Evolutionary conservation across 164 flowering plant species (phyloP).

Genomic region (Warburgia ugandensis): DNA sequence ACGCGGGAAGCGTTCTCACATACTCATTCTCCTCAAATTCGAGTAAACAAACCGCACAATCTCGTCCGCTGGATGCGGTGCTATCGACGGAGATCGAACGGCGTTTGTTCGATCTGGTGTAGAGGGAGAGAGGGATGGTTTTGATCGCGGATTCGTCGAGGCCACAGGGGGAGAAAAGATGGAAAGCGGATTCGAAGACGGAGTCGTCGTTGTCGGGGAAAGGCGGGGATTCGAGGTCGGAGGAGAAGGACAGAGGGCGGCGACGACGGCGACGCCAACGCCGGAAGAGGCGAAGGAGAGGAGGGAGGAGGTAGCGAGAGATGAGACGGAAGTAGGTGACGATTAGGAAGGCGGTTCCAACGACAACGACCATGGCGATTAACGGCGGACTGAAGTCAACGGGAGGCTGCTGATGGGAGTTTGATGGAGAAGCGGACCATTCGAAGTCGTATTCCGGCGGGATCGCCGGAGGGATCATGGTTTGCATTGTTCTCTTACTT

Average conservation of each 20-base stretch:
- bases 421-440: slow-evolving; percentile 15
- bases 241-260: slow-evolving; percentile 28
- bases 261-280: slow-evolving; percentile 32
- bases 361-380: slow-evolving; percentile 81
- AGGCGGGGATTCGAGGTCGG: slow-evolving; percentile 43
- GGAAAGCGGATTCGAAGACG: slow-evolving; percentile 17
- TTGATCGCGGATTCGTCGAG: slow-evolving; percentile 82
- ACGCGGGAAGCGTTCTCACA: slow-evolving; percentile 80
- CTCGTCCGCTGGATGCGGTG: slow-evolving; percentile 18
- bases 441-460: slow-evolving; percentile 11
- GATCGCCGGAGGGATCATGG: too few species aligned
- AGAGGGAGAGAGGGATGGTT: slow-evolving; percentile 65
- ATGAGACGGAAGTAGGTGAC: slow-evolving; percentile 81
- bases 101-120: slow-evolving; percentile 16
- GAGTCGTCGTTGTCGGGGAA: slow-evolving; percentile 13
- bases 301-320: slow-evolving; percentile 57
- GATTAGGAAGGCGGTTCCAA: slow-evolving; percentile 74
- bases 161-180: slow-evolving; percentile 53
- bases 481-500: too few species aligned
- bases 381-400: slow-evolving; percentile 81
- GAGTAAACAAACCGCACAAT: slow-evolving; percentile 89
- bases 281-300: slow-evolving; percentile 26
- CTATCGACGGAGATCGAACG: neutral
- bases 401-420: slow-evolving; percentile 13
- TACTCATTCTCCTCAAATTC: slow-evolving; percentile 82